Conservation (phyloP, 352 stramenopile species). For the Globisporangium mamillatum region DNA sequence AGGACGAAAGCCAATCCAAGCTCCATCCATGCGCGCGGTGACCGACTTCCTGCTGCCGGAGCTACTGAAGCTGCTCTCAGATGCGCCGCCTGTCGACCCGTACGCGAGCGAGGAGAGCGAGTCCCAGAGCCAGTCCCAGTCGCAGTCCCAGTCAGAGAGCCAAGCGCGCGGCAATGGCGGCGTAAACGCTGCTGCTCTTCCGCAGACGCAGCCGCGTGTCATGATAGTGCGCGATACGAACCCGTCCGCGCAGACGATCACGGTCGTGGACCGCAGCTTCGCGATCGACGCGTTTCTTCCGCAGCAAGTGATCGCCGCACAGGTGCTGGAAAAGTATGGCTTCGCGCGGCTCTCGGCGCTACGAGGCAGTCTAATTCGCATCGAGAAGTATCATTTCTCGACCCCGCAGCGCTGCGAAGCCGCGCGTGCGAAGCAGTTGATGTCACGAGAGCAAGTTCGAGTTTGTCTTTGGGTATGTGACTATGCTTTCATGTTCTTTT, state of each 20-base stretch:
- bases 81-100: slow-evolving; percentile 29
- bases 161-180: slow-evolving; percentile 17
- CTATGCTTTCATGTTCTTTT: not conserved
- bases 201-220: slow-evolving; percentile 24
- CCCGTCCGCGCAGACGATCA: slow-evolving; percentile 32
- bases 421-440: slow-evolving; percentile 20
- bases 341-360: slow-evolving; percentile 42
- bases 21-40: slow-evolving; percentile 23
- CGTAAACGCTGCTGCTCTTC: not conserved
- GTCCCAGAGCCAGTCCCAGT: slow-evolving; percentile 30
- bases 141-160: slow-evolving; percentile 10
- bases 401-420: slow-evolving; percentile 34
- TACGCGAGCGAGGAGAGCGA: slow-evolving; percentile 57
- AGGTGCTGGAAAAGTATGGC: slow-evolving; percentile 21
- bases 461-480: slow-evolving; percentile 36
- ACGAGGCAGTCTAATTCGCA: slow-evolving; percentile 44
- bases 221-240: slow-evolving; percentile 53
- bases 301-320: slow-evolving; percentile 11
- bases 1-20: not conserved
- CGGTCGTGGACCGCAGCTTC: slow-evolving; percentile 48
- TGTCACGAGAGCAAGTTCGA: slow-evolving; percentile 10
- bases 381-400: slow-evolving; percentile 65
- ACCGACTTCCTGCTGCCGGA: slow-evolving; percentile 58
- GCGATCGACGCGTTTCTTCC: slow-evolving; percentile 55
- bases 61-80: slow-evolving; percentile 46